Base-by-base conservation (phyloP, 108 stramenopile species). In the Pseudonitzschia delicatissima region DNA sequence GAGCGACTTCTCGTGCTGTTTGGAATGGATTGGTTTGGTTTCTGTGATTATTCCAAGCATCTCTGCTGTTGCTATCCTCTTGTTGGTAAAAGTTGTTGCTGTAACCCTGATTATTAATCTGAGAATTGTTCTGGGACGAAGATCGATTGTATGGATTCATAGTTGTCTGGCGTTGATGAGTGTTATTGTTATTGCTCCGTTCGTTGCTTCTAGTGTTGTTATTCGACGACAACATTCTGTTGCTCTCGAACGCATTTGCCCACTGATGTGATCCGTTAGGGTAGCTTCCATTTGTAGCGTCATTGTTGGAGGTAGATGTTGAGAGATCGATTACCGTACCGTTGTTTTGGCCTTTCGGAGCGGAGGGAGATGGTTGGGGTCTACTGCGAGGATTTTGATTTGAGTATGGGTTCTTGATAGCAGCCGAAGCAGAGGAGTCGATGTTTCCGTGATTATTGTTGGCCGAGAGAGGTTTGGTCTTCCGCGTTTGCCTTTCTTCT, bases 1-100 rank as follows among this genome's bases (percentile, higher is more conserved):
- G 61, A 18, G 72, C 72, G 20, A 74, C 44, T 60, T 81, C 78
- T 63, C 64, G 60, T 27, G 91, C 91, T 0, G 87, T 86, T 27
- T 71, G 79, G 67, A 92, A 92, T 49, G 86, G 87, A 73, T 92
- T 92, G 28, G 73, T 68, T 50, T 55, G 64, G 20, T 63, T 32
- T 23, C 37, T 6, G 47, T 68, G 60, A 2, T 76, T 42, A 1
- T 64, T 70, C 77, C 82, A 76, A 20, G 70, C 44, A 23, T 62
- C 34, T 8, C 12, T 13, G 13, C 29, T 64, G 64, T 64, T 45
- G 1, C 3, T 64, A 0, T 52, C 0, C 12, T 23, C 15, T 42
- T 42, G 40, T 15, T 42, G 26, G 66, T 50, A 40, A 58, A 36
- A 28, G 26, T 45, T 69, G 60, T 69, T 59, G 26, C 21, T 67